Evolutionary conservation across 2,329 filamentous ascomycete genomes (phyloP), one percentile per base, ranked within the genome.

Genomic region (Diplodia intermedia): DNA sequence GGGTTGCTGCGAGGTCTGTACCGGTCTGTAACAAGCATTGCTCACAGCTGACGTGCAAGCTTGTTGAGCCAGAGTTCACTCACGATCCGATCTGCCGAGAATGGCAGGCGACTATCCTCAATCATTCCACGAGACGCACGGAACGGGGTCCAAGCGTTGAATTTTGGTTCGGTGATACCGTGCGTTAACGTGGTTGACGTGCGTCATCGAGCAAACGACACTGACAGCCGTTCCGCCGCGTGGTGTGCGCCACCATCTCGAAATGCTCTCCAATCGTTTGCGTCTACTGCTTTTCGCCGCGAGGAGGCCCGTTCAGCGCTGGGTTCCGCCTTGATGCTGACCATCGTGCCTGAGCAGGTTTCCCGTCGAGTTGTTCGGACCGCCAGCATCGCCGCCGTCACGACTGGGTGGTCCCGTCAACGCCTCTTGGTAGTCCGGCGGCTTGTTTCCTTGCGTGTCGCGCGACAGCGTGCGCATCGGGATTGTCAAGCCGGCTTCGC

Each of bases 391-490:
- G 2, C 23, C 23, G 23, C 36, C 38, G 6, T 56, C 31, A 15
- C 14, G 38, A 11, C 38, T 33, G 5, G 40, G 33, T 2, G 33
- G 33, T 2, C 43, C 43, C 4, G n/a, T 11, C 49, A 54, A 20
- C 23, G 47, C 1, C 55, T 78, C 75, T 3, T 73, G 68, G 69
- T 83, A 84, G n/a, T 78, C 78, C 1, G 82, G 82, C 53, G 78
- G 81, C 70, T 80, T 79, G 3, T 65, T 71, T 31, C 62, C 67
- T 40, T 78, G 69, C 18, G 78, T 77, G 18, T 80, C 75, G 60
- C 80, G 74, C 31, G 75, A 75, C 9, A 83, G 71, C 1, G 79
- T 76, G 57, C 78, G 76, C 62, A 81, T 70, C 3, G 82, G 82
- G 47, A 82, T 73, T 9, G 77, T 52, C 50, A 65, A 33, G 8